Base-by-base conservation (phyloP, 805 yeast species). In the Hanseniaspora occidentalis region DNA sequence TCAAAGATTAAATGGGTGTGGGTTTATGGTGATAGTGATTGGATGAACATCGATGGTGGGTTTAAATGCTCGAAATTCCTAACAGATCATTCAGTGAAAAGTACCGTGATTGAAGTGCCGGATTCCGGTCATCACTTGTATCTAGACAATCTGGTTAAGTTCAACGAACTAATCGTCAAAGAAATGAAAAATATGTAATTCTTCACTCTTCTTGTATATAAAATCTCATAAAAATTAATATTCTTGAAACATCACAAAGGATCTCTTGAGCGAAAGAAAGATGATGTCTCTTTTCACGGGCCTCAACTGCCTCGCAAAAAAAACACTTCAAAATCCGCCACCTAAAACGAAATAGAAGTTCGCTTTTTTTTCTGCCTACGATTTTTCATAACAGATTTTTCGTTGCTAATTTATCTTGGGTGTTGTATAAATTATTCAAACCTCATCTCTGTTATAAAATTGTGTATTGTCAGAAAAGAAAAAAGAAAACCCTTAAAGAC, bases 11-110 rank as follows among this genome's bases (percentile, higher is more conserved):
- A 81, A 31, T 65, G 85, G 25, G 56, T 70, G 6, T 92, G 97
- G 96, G 62, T 81, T 47, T 89, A 89, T 50, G 98, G 98, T 1
- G 79, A 76, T 46, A 58, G 64, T 16, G 84, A 77, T 53, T 81
- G 89, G 88, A 76, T 77, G 73, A 71, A 71, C 46, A 51, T 58
- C 8, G 56, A 57, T 29, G 68, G 69, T 24, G 73, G 69, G 0
- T 36, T 50, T 4, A 45, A 56, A n/a, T 53, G 62, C 20, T 51
- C 58, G 1, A 47, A 56, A 20, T 48, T 47, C 18, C 46, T 66
- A 35, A 46, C 37, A 17, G 44, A 48, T 5, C 37, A 48, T 1
- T 41, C 47, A 2, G 48, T 51, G 0, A 51, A 51, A 17, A 54
- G 65, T 41, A 56, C 53, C 17, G 67, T 71, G 6, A 45, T 57